phyloP scores from a whole-genome alignment of 73 alveolate genomes.

The Paramecium sexaurelia region DNA sequence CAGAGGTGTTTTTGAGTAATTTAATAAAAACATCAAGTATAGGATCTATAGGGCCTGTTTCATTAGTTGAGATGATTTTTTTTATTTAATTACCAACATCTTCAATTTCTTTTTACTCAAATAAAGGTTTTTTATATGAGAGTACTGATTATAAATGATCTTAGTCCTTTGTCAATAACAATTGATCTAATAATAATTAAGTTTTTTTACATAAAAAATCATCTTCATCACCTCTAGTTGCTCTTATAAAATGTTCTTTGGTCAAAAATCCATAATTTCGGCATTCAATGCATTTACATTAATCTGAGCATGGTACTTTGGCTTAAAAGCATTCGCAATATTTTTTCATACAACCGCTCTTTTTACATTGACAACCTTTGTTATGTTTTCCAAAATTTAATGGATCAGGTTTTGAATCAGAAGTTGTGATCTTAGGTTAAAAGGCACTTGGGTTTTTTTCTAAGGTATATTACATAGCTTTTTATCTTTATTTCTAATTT shows the following conservation, averaged over 20 bases:
- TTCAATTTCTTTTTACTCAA: conserved; percentile 4
- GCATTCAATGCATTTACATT: conserved; percentile 94
- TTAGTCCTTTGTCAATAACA: conserved; percentile 10
- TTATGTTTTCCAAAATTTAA: conserved; percentile 74
- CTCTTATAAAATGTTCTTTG: not conserved
- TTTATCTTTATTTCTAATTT: conserved; percentile 55
- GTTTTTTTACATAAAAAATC: not conserved
- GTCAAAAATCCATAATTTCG: conserved; percentile 73
- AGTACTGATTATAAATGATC: conserved; percentile 25
- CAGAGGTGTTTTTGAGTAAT: conserved; percentile 8
- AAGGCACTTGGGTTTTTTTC: conserved; percentile 76
- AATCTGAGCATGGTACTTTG: conserved; percentile 87
- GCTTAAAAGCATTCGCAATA: conserved; percentile 96
- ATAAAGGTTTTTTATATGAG: conserved; percentile 1
- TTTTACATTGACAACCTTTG: conserved; percentile 95
- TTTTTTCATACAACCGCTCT: conserved; percentile 93
- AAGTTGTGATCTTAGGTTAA: conserved; percentile 73
- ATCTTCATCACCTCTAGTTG: conserved; percentile 1
- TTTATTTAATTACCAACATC: conserved; percentile 20
- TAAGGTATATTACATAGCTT: conserved; percentile 68
- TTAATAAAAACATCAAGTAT: conserved; percentile 1
- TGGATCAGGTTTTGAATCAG: conserved; percentile 72
- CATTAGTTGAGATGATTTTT: not conserved
- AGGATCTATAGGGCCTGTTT: not conserved
- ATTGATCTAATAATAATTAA: not conserved